Conservation (phyloP, 1,284 basidiomycete genomes). For the Erythrobasidium hasegawianum region DNA sequence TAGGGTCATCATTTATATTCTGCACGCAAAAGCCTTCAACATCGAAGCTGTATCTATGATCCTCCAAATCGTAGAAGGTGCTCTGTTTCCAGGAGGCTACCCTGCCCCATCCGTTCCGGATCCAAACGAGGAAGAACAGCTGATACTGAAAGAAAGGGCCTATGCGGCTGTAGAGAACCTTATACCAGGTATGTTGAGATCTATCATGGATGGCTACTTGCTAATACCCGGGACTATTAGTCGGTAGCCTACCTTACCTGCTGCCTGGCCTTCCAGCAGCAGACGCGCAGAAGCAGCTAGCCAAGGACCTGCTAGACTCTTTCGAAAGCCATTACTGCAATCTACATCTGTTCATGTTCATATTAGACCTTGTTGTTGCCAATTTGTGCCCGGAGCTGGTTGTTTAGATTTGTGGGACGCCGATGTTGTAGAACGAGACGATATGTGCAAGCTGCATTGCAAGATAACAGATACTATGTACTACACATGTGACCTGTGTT, state of each 20-base stretch:
- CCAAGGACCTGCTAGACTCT: constrained; percentile 58
- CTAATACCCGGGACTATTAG: neutral
- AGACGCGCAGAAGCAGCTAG: constrained; percentile 41
- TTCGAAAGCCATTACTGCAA: constrained; percentile 62
- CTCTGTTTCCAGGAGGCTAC: constrained; percentile 75
- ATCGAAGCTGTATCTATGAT: constrained; percentile 55
- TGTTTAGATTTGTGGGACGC: no score
- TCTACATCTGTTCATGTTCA: constrained; percentile 60
- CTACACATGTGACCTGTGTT: neutral
- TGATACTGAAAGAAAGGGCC: constrained; percentile 57
- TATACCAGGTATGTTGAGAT: constrained; percentile 52
- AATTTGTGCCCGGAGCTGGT: constrained; percentile 65
- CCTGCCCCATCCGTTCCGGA: constrained; percentile 63
- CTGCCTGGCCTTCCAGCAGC: neutral
- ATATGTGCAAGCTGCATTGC: neutral
- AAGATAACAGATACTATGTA: no score
- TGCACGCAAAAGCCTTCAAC: constrained; percentile 59
- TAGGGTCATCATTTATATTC: constrained; percentile 62
- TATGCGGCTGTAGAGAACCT: constrained; percentile 54
- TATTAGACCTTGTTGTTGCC: constrained; percentile 62
- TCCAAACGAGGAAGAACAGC: constrained; percentile 67
- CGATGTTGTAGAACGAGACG: no score
- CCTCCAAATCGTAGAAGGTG: constrained; percentile 58
- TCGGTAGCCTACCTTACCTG: constrained; percentile 8
- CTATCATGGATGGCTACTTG: neutral